Percentiles rank a stretch among this genome's conserved stretches.
Conservation (phyloP, 768 basidiomycete genomes). For the Kwoniella botswanensis region DNA sequence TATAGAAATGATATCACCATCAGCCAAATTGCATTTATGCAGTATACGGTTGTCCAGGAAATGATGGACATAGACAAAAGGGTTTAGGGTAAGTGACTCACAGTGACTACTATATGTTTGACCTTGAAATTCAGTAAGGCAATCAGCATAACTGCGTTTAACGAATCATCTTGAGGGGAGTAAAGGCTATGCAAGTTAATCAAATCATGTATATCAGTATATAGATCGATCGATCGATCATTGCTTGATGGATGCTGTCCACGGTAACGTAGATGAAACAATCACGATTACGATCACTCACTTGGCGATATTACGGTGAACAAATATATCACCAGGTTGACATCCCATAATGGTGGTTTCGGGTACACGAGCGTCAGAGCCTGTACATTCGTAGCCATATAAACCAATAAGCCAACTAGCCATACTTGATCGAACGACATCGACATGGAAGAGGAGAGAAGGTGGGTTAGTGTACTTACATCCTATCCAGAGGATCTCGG, state of each 20-base stretch:
- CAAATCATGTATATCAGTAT: neutral
- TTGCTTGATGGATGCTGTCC: neutral
- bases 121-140: conserved; percentile 53
- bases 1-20: conserved; percentile 1
- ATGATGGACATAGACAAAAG: neutral
- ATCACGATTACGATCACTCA: conserved; percentile 13
- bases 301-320: conserved; percentile 51
- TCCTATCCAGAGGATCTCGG: conserved; percentile 53
- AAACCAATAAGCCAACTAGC: neutral
- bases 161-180: conserved; percentile 45
- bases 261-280: neutral
- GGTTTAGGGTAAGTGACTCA: conserved; percentile 20
- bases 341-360: conserved; percentile 50
- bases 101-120: conserved; percentile 51
- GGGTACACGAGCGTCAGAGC: conserved; percentile 51
- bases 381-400: conserved; percentile 15
- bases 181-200: conserved; percentile 31
- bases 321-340: conserved; percentile 51
- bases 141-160: conserved; percentile 51
- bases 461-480: conserved; percentile 27
- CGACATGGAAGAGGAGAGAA: neutral
- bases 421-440: neutral
- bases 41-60: neutral
- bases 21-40: neutral
- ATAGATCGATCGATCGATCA: too few species aligned